Percentiles rank a stretch among this genome's conserved stretches.
phyloP scores from a whole-genome alignment of 352 stramenopile genomes.

The Phytophthora fragariae region DNA sequence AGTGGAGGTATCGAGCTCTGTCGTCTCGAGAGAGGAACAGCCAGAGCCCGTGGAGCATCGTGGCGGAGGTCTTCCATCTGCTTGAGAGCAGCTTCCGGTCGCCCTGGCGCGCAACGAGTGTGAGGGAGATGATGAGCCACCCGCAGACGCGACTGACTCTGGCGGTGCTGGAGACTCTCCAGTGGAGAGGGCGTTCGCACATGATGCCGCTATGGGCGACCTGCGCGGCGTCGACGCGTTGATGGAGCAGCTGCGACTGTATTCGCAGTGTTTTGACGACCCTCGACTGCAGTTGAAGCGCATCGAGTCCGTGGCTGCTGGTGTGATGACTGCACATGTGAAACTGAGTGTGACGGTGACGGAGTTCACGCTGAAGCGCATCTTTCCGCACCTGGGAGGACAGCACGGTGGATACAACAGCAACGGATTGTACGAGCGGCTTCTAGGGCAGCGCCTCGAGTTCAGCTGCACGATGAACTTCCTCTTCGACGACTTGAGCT shows the following conservation, averaged over 20 bases:
- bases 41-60: slow-evolving; percentile 22
- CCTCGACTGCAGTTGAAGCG: background rate
- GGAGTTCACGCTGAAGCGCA: slow-evolving; percentile 4
- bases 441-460: slow-evolving; percentile 10
- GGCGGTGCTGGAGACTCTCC: slow-evolving; percentile 5
- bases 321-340: background rate
- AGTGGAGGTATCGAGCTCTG: background rate
- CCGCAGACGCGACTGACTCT: slow-evolving; percentile 13
- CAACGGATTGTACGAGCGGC: background rate
- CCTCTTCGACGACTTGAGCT: slow-evolving; percentile 17
- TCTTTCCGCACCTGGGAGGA: slow-evolving; percentile 5
- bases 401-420: too few species aligned
- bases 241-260: slow-evolving; percentile 14
- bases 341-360: slow-evolving; percentile 13
- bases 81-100: slow-evolving; percentile 21
- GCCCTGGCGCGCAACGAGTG: slow-evolving; percentile 7
- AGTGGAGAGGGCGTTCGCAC: slow-evolving; percentile 11
- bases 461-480: slow-evolving; percentile 19
- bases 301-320: background rate
- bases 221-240: background rate
- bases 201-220: slow-evolving; percentile 15
- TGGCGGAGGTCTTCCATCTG: slow-evolving; percentile 19
- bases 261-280: slow-evolving; percentile 8
- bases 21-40: slow-evolving; percentile 10
- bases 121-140: slow-evolving; percentile 14